Conservation (phyloP, 2,329 filamentous ascomycete genomes). For the Trichoderma aggressivum region DNA sequence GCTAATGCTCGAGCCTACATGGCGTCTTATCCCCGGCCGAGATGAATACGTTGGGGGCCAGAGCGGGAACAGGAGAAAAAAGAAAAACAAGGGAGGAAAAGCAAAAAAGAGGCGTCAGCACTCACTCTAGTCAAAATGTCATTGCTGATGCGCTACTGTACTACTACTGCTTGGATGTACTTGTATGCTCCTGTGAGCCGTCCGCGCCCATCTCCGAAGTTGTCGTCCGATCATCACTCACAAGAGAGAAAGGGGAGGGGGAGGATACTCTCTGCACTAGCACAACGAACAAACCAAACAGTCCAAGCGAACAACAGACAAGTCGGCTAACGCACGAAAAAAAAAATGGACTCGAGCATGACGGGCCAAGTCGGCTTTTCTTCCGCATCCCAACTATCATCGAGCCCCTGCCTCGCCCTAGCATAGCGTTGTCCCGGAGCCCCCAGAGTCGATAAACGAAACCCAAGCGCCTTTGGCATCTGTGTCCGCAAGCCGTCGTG, state of each 20-base stretch:
- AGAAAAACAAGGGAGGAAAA: too few species aligned
- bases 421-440: neutral
- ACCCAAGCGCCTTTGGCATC: constrained; percentile 6
- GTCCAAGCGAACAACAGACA: neutral
- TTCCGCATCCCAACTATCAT: constrained; percentile 8
- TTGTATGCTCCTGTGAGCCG: neutral
- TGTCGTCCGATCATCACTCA: neutral
- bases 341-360: constrained; percentile 1
- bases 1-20: constrained; percentile 4
- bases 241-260: neutral
- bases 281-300: neutral
- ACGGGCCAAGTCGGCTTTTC: constrained; percentile 15
- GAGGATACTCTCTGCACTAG: neutral
- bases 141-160: constrained; percentile 3
- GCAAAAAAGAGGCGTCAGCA: neutral
- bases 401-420: neutral
- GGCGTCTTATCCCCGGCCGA: constrained; percentile 2
- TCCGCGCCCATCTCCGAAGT: neutral
- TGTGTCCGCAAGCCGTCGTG: neutral
- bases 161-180: neutral
- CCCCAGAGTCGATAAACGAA: constrained; percentile 9
- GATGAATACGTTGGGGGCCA: neutral
- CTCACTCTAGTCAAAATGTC: neutral
- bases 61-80: neutral
- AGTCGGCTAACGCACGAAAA: constrained; percentile 9